Conservation (phyloP, 1,284 basidiomycete species). For the Ganoderma lingzhi region DNA sequence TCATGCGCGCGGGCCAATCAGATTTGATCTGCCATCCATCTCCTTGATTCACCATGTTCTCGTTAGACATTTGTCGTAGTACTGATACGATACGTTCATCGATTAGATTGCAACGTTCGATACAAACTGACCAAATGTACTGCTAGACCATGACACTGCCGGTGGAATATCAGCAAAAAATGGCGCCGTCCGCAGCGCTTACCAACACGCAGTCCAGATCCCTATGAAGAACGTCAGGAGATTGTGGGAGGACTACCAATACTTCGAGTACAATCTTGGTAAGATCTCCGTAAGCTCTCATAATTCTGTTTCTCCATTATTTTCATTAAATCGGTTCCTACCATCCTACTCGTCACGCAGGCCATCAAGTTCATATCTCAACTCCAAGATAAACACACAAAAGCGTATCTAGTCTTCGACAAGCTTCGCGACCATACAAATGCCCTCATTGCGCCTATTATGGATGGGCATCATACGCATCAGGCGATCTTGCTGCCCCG, state of each 20-base stretch:
- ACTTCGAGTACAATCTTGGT: slow-evolving; percentile 92
- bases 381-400: slow-evolving; percentile 90
- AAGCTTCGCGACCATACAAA: slow-evolving; percentile 82
- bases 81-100: no score
- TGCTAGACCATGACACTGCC: slow-evolving; percentile 60
- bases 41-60: no score
- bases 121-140: background rate
- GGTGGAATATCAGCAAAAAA: slow-evolving; percentile 97
- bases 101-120: slow-evolving; percentile 1
- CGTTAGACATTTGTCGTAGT: no score
- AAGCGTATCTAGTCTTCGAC: slow-evolving; percentile 88
- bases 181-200: slow-evolving; percentile 90
- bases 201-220: slow-evolving; percentile 93
- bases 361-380: slow-evolving; percentile 95
- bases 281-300: slow-evolving; percentile 73
- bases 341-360: slow-evolving; percentile 39
- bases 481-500: slow-evolving; percentile 72
- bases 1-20: no score
- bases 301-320: slow-evolving; percentile 13
- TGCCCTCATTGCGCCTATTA: slow-evolving; percentile 63
- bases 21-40: no score
- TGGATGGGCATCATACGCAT: slow-evolving; percentile 47
- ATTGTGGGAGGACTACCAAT: slow-evolving; percentile 95
- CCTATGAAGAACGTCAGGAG: slow-evolving; percentile 94
- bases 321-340: background rate